Conservation (phyloP, 371 early-diverging fungal genomes). For the Gilbertella persicaria region DNA sequence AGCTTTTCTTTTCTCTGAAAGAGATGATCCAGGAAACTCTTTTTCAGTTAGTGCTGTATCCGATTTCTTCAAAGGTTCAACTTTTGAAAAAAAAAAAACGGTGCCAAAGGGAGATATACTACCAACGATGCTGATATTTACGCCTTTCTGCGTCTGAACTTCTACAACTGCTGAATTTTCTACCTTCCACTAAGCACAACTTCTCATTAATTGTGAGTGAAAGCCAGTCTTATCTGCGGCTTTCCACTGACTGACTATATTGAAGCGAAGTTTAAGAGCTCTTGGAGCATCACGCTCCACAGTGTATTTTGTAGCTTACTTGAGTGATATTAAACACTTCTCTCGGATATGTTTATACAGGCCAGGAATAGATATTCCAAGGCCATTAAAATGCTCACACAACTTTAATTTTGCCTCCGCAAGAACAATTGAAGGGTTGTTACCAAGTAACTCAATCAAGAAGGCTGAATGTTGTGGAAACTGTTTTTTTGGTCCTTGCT, state of each 20-base stretch:
- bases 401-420: slow-evolving; percentile 13
- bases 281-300: slow-evolving; percentile 5
- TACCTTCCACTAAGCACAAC: slow-evolving; percentile 21
- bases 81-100: too few relatives aligned
- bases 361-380: slow-evolving; percentile 9
- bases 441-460: slow-evolving; percentile 12
- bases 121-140: slow-evolving; percentile 14
- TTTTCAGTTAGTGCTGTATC: too few relatives aligned
- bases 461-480: slow-evolving; percentile 14
- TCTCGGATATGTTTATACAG: slow-evolving; percentile 21
- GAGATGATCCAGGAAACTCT: too few relatives aligned
- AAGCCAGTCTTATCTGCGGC: too few relatives aligned
- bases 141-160: slow-evolving; percentile 10
- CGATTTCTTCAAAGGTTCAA: too few relatives aligned
- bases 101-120: too few relatives aligned
- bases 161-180: slow-evolving; percentile 16
- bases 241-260: not conserved
- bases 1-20: too few relatives aligned
- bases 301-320: slow-evolving; percentile 16
- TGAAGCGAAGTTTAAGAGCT: slow-evolving; percentile 6
- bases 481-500: slow-evolving; percentile 2
- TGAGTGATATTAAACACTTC: slow-evolving; percentile 12
- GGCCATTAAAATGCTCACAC: slow-evolving; percentile 1
- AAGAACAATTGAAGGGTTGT: slow-evolving; percentile 14
- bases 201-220: slow-evolving; percentile 15